A percentile compares a stretch with the other conserved stretches of the same genome.
Conservation (phyloP, 2,329 filamentous ascomycete genomes). For the Aureobasidium mangrovei region DNA sequence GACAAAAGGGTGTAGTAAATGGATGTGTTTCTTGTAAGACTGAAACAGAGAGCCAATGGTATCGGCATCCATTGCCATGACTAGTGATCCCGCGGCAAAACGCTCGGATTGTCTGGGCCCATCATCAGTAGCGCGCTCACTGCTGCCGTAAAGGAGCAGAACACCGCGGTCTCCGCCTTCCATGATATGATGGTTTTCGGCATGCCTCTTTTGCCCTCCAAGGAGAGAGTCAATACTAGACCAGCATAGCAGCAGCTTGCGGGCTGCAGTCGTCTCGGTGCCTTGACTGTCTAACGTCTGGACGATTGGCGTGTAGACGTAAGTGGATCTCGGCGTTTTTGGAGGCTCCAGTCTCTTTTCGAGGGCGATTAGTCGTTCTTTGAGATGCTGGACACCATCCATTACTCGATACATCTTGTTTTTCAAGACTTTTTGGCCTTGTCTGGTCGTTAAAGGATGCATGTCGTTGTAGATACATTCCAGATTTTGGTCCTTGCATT, state of each 20-base stretch:
- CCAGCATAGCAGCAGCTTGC: constrained; percentile 63
- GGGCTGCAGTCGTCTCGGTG: constrained; percentile 85
- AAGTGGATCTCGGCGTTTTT: background rate
- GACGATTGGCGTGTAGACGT: constrained; percentile 9
- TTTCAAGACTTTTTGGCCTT: constrained; percentile 27
- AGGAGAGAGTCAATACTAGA: constrained; percentile 31
- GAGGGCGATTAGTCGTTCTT: constrained; percentile 22
- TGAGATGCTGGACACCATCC: constrained; percentile 33
- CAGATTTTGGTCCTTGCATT: constrained; percentile 77
- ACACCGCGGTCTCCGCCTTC: constrained; percentile 30
- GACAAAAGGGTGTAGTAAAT: constrained; percentile 56
- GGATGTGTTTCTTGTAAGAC: constrained; percentile 52
- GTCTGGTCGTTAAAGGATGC: constrained; percentile 56
- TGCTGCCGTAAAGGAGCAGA: constrained; percentile 28
- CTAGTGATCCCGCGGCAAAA: constrained; percentile 34
- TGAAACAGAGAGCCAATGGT: constrained; percentile 44
- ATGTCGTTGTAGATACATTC: constrained; percentile 85
- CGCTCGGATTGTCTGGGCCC: constrained; percentile 24
- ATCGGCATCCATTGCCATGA: constrained; percentile 41
- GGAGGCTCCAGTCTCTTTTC: constrained; percentile 17
- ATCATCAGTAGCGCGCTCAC: constrained; percentile 31
- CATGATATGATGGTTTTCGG: constrained; percentile 28
- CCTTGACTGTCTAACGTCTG: constrained; percentile 28
- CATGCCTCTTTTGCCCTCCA: background rate
- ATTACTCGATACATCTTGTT: constrained; percentile 37